phyloP scores from a whole-genome alignment of 345 rosid species.

The Murraya koenigii region DNA sequence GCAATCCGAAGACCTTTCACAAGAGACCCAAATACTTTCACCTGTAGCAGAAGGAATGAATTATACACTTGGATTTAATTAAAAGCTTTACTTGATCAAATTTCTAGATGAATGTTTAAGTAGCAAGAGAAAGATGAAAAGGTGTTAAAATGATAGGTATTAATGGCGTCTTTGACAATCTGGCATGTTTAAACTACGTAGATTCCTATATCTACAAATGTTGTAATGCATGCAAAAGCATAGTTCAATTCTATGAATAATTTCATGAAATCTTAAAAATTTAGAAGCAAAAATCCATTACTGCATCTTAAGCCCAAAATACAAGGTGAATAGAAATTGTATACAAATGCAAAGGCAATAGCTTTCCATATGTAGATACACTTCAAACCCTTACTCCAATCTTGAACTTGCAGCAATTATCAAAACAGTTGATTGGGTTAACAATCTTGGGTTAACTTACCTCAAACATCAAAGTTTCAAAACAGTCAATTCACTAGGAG shows the following conservation, averaged over 20 bases:
- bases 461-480: not conserved
- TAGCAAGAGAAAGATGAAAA: not conserved
- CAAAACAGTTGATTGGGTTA: not conserved
- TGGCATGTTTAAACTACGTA: not conserved
- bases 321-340: not conserved
- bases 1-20: constrained; percentile 84
- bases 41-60: constrained; percentile 38
- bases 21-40: constrained; percentile 73
- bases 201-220: not conserved
- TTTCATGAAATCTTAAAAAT: not conserved
- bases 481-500: not conserved
- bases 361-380: not conserved
- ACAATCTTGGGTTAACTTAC: not conserved
- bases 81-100: not conserved
- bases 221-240: not conserved
- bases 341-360: not conserved
- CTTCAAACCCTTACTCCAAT: not conserved
- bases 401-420: not conserved
- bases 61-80: constrained; percentile 4
- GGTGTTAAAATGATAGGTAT: not conserved
- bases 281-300: not conserved
- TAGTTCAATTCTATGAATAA: not conserved
- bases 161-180: not conserved
- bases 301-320: not conserved
- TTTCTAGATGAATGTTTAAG: not conserved